phyloP scores from a whole-genome alignment of 2,329 filamentous ascomycete genomes.

The Plenodomus tracheiphilus region DNA sequence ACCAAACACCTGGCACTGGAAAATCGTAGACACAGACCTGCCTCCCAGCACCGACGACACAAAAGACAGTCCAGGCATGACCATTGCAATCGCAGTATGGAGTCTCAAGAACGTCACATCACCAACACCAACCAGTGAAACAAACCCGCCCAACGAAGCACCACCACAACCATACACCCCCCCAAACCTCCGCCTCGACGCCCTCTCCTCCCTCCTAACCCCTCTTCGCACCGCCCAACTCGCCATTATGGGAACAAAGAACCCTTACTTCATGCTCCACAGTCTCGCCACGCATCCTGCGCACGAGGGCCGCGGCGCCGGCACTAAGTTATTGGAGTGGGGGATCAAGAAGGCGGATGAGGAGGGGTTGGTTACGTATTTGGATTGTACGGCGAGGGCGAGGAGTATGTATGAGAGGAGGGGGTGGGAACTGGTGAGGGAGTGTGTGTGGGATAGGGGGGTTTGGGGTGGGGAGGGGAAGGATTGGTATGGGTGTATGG shows the following conservation, averaged over 20 bases:
- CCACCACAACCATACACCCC: constrained; percentile 59
- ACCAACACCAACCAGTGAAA: too few species aligned
- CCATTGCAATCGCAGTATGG: constrained; percentile 35
- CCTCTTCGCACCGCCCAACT: constrained; percentile 26
- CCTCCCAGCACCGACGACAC: constrained; percentile 27
- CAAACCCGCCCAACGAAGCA: too few species aligned
- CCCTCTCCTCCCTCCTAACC: constrained; percentile 26
- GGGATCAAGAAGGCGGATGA: constrained; percentile 47
- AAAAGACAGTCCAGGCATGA: constrained; percentile 25
- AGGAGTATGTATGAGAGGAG: constrained; percentile 44
- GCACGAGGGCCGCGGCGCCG: constrained; percentile 47
- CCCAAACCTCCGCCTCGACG: constrained; percentile 57
- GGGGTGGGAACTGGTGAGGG: constrained; percentile 28
- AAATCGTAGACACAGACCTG: constrained; percentile 35
- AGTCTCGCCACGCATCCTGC: constrained; percentile 42
- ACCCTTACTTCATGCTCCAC: constrained; percentile 34
- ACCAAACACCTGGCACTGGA: constrained; percentile 36
- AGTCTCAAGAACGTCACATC: constrained; percentile 23
- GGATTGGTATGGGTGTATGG: constrained; percentile 31
- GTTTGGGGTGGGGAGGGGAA: constrained; percentile 22
- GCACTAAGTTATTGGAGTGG: constrained; percentile 42
- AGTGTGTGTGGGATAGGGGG: constrained; percentile 10
- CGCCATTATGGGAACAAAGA: constrained; percentile 29
- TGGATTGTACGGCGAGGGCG: constrained; percentile 46
- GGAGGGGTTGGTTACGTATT: constrained; percentile 42